Conservation (phyloP, 257 asterid species). For the Nicotiana sylvestris region DNA sequence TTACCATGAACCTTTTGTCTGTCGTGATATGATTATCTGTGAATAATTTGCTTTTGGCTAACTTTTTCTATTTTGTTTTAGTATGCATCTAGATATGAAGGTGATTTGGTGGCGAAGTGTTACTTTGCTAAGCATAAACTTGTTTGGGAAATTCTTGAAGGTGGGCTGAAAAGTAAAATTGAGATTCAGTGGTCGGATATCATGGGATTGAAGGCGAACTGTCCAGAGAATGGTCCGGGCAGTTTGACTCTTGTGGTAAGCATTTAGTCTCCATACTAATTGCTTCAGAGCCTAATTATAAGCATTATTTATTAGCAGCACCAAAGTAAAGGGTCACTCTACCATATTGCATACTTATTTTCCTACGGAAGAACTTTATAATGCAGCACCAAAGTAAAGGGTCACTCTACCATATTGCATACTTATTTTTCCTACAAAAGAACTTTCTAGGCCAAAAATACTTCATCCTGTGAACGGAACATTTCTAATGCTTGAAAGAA, state of each 20-base stretch:
- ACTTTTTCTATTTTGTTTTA: slow-evolving; percentile 33
- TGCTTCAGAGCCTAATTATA: not conserved
- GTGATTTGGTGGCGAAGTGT: slow-evolving; percentile 91
- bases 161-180: slow-evolving; percentile 78
- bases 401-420: not conserved
- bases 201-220: slow-evolving; percentile 59
- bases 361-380: not conserved
- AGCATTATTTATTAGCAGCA: not conserved
- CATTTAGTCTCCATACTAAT: not conserved
- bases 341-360: not conserved
- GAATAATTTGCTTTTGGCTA: slow-evolving; percentile 11
- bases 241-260: slow-evolving; percentile 65
- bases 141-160: slow-evolving; percentile 92
- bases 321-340: not conserved
- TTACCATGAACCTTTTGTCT: slow-evolving; percentile 8
- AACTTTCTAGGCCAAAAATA: not conserved
- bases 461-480: not conserved
- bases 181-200: slow-evolving; percentile 91
- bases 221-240: slow-evolving; percentile 56
- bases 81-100: slow-evolving; percentile 72
- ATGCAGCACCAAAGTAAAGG: not conserved
- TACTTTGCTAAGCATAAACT: slow-evolving; percentile 87
- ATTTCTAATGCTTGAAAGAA: not conserved
- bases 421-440: not conserved
- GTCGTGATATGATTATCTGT: not conserved